Evolutionary conservation across 495 filamentous ascomycete genomes (phyloP).

Genomic region (Aspergillus diversus): DNA sequence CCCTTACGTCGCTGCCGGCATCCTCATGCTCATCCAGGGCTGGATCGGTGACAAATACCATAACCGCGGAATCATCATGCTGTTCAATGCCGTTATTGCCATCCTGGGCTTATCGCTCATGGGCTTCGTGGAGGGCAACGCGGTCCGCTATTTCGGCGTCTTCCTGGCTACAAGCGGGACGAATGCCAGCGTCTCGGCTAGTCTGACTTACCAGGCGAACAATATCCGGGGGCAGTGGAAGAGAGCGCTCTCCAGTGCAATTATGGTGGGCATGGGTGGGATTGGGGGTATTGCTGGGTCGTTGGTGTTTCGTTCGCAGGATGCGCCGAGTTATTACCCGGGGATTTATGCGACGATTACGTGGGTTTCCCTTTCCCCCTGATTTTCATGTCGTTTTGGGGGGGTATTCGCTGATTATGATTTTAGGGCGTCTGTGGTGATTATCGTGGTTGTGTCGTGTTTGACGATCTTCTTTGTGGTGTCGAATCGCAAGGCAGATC

Average conservation of each 20-base stretch:
- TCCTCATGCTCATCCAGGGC: constrained; percentile 53
- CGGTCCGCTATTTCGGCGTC: constrained; percentile 10
- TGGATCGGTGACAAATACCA: constrained; percentile 55
- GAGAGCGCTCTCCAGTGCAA: too few species aligned
- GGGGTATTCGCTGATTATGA: too few species aligned
- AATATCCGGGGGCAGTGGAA: too few species aligned
- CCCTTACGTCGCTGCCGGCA: constrained; percentile 56
- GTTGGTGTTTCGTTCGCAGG: too few species aligned
- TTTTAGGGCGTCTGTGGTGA: background rate
- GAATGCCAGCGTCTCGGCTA: background rate
- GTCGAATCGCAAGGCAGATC: background rate
- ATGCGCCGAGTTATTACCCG: too few species aligned
- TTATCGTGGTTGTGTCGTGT: background rate
- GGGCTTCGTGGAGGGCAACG: constrained; percentile 37
- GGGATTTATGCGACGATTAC: too few species aligned
- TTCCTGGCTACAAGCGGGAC: constrained; percentile 7
- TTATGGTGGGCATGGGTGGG: too few species aligned
- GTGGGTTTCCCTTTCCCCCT: too few species aligned
- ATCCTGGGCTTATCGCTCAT: constrained; percentile 49
- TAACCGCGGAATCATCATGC: constrained; percentile 55
- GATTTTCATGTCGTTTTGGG: too few species aligned
- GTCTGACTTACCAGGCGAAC: too few species aligned
- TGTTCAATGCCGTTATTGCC: constrained; percentile 48
- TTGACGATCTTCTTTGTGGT: background rate
- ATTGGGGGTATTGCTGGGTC: too few species aligned